Percentiles rank a stretch among this genome's conserved stretches.
Evolutionary conservation across 495 filamentous ascomycete species (phyloP).

Genomic region (Aspergillus sclerotioniger): DNA sequence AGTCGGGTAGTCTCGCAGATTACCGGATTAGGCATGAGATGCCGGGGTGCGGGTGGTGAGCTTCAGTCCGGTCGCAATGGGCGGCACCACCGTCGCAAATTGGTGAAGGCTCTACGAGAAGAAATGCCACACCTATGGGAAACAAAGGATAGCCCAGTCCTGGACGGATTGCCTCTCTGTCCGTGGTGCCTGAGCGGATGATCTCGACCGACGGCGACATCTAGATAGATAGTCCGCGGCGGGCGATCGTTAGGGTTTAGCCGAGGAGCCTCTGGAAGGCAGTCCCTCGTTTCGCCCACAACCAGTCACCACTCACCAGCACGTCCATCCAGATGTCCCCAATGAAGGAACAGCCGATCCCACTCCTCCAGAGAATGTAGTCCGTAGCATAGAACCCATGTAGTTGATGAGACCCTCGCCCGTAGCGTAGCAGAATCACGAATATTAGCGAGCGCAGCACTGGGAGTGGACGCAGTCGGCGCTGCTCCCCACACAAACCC

Average conservation of each 20-base stretch:
- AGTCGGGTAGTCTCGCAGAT: constrained; percentile 1
- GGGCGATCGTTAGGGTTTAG: constrained; percentile 43
- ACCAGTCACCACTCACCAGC: neutral
- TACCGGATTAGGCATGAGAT: constrained; percentile 14
- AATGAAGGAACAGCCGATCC: neutral
- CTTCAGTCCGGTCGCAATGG: neutral
- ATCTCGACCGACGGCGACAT: neutral
- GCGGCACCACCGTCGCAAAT: neutral
- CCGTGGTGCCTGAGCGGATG: neutral
- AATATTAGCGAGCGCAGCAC: constrained; percentile 9
- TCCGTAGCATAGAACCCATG: neutral
- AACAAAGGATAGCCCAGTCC: neutral
- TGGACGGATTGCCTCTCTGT: neutral
- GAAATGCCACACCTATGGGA: no score
- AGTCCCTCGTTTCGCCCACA: constrained; percentile 20
- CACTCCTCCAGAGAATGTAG: neutral
- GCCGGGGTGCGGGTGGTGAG: constrained; percentile 10
- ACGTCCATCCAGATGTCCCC: neutral
- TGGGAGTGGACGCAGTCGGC: constrained; percentile 6
- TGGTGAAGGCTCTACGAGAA: no score
- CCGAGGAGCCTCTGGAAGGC: constrained; percentile 34
- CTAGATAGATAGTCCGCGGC: neutral
- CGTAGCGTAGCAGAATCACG: neutral
- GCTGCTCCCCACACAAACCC: constrained; percentile 24
- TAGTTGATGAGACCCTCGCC: neutral